These are phyloP conservation scores for Cladophialophora yegresii DNA, from an alignment of 2,329 filamentous ascomycete genomes.

Conservation along the genomic window DNA sequence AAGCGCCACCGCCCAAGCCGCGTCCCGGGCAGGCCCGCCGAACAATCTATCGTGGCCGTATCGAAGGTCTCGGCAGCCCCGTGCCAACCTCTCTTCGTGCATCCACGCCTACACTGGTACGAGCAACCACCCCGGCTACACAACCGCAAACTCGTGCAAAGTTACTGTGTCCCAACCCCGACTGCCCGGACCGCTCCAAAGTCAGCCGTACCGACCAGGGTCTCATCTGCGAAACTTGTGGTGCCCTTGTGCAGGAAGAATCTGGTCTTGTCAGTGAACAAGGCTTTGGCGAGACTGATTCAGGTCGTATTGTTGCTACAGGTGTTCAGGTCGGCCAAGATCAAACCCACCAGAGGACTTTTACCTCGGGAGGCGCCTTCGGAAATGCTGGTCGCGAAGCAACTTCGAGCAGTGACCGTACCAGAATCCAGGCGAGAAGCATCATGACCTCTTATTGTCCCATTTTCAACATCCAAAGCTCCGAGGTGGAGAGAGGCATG, in stretches of 20 bases:
- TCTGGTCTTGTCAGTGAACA: slow-evolving; percentile 90
- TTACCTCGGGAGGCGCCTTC: slow-evolving; percentile 50
- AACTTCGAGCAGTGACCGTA: slow-evolving; percentile 42
- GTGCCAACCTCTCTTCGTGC: slow-evolving; percentile 25
- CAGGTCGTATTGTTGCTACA: slow-evolving; percentile 84
- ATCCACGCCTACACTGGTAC: slow-evolving; percentile 22
- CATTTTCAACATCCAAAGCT: slow-evolving; percentile 63
- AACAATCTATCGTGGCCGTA: slow-evolving; percentile 25
- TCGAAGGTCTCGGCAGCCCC: slow-evolving; percentile 30
- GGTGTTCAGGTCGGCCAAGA: slow-evolving; percentile 85
- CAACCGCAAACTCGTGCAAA: slow-evolving; percentile 43
- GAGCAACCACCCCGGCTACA: slow-evolving; percentile 23
- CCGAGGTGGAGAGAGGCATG: slow-evolving; percentile 55
- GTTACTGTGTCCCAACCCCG: slow-evolving; percentile 48
- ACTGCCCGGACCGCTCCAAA: slow-evolving; percentile 32
- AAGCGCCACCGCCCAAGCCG: slow-evolving; percentile 25
- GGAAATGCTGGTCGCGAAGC: slow-evolving; percentile 38
- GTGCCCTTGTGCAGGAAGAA: slow-evolving; percentile 75
- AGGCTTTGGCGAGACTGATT: slow-evolving; percentile 82
- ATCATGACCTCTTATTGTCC: slow-evolving; percentile 64
- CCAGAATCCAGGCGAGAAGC: slow-evolving; percentile 40
- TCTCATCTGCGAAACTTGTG: slow-evolving; percentile 76
- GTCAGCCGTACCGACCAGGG: slow-evolving; percentile 51
- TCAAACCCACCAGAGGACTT: slow-evolving; percentile 71
- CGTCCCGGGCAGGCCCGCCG: slow-evolving; percentile 22